phyloP scores from a whole-genome alignment of 129 eudicot genomes.

The Helianthus annuus region HanXRQr2.0-SUNRISE NC_035438.2:7433045-7433544 shows the following conservation, averaged over 20 bases:
- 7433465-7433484: background rate
- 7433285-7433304: background rate
- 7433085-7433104: too few species aligned
- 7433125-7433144: background rate
- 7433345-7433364: slow-evolving; percentile 2
- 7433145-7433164: background rate
- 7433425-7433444: slow-evolving; percentile 8
- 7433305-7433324: slow-evolving; percentile 7
- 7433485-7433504: background rate
- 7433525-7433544: slow-evolving; percentile 9
- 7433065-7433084: background rate
- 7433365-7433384: background rate
- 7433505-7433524: background rate
- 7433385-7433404: background rate
- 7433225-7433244: background rate
- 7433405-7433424: background rate
- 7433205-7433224: background rate
- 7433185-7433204: background rate
- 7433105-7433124: background rate
- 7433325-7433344: background rate
- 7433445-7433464: background rate
- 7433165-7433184: background rate
- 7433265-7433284: background rate
- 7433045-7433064: background rate
- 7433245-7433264: slow-evolving; percentile 1